Percentiles rank a stretch among this genome's conserved stretches.
Evolutionary conservation across 73 alveolate species (phyloP).

Genomic region (Paramecium octaurelia): DNA sequence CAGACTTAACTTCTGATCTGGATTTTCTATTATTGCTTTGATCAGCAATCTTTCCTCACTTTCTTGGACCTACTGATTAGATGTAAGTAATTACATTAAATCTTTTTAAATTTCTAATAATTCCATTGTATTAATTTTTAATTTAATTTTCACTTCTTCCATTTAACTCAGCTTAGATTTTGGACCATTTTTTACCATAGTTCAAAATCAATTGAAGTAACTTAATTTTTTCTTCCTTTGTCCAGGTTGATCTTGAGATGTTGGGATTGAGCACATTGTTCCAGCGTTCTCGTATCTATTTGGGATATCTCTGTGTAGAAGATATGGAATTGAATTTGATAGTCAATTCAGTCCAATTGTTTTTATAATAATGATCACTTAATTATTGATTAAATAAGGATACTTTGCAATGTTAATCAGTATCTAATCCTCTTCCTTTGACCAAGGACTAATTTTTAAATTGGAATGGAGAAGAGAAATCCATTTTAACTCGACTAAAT

Average conservation of each 20-base stretch:
- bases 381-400: not conserved
- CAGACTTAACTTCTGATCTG: not conserved
- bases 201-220: not conserved
- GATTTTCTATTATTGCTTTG: not conserved
- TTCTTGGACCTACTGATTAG: not conserved
- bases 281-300: slow-evolving; percentile 41
- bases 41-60: not conserved
- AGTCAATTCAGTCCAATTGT: slow-evolving; percentile 45
- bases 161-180: not conserved
- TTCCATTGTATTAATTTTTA: slow-evolving; percentile 33
- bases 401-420: slow-evolving; percentile 30
- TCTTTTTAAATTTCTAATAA: not conserved
- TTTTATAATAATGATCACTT: not conserved
- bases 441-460: not conserved
- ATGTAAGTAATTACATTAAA: not conserved
- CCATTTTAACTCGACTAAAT: not conserved
- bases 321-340: not conserved
- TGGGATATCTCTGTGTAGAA: not conserved
- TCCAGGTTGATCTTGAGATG: not conserved
- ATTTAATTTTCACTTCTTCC: slow-evolving; percentile 45
- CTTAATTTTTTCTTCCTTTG: not conserved
- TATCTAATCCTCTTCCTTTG: not conserved
- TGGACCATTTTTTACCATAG: slow-evolving; percentile 45
- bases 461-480: slow-evolving; percentile 26
- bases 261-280: slow-evolving; percentile 30